Conservation (phyloP, 176 grass and related monocot species). For the Rhynchospora tenuis region DNA sequence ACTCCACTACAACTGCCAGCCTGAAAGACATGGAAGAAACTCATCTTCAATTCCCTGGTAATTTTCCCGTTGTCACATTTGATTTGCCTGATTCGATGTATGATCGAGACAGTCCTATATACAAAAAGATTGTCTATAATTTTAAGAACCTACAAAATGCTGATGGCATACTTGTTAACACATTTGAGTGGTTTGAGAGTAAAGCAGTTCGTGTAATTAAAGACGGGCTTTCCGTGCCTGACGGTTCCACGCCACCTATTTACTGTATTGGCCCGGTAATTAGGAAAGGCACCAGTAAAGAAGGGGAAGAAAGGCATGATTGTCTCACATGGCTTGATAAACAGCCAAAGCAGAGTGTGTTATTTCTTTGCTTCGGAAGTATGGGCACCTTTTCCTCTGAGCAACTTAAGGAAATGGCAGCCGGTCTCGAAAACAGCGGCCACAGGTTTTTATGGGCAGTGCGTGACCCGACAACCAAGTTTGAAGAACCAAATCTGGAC, state of each 20-base stretch:
- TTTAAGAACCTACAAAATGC: neutral
- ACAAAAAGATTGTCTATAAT: neutral
- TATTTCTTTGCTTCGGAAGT: constrained; percentile 42
- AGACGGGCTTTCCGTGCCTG: constrained; percentile 5
- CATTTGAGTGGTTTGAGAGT: constrained; percentile 19
- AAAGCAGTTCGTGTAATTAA: constrained; percentile 6
- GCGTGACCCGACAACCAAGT: neutral
- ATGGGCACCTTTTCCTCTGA: constrained; percentile 16
- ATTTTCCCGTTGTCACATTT: neutral
- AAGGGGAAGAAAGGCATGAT: constrained; percentile 1
- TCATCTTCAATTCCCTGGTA: constrained; percentile 21
- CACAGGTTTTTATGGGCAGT: constrained; percentile 33
- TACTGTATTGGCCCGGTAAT: constrained; percentile 31
- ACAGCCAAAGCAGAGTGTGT: constrained; percentile 24
- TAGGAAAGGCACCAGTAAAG: neutral
- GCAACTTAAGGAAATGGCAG: constrained; percentile 27
- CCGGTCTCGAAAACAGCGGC: constrained; percentile 23
- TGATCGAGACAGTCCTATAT: neutral
- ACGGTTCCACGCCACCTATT: neutral
- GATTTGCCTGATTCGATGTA: constrained; percentile 1
- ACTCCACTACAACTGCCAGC: neutral
- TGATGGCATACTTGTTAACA: constrained; percentile 31
- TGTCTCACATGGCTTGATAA: constrained; percentile 29
- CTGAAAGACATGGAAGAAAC: constrained; percentile 26
- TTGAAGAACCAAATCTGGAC: constrained; percentile 14